Conservation (phyloP, 169 alveolate genomes). For the Plasmodium ovale region DNA sequence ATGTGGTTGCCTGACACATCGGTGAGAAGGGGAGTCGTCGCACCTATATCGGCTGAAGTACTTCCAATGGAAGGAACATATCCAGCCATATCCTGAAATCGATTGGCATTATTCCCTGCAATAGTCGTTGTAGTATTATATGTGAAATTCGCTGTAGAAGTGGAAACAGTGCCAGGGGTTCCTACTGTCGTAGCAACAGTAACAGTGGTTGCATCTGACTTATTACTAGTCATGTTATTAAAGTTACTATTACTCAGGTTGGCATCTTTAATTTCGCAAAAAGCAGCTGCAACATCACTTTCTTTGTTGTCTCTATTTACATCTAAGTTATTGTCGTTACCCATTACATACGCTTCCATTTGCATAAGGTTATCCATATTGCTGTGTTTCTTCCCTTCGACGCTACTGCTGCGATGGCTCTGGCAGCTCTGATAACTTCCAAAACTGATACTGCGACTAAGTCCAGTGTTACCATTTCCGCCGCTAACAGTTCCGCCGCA, state of each 20-base stretch:
- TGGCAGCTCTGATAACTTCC: too few species aligned
- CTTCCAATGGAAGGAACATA: background rate
- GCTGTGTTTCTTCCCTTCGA: too few species aligned
- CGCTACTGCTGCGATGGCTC: too few species aligned
- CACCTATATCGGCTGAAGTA: background rate
- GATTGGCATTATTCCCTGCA: background rate
- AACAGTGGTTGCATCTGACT: constrained; percentile 22
- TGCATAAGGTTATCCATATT: too few species aligned
- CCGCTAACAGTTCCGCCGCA: too few species aligned
- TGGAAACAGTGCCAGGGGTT: background rate
- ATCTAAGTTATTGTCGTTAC: background rate
- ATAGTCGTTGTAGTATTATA: background rate
- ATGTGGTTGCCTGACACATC: background rate
- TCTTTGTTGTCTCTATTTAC: background rate
- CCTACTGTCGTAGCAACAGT: background rate
- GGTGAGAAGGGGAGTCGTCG: background rate
- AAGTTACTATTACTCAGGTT: constrained; percentile 11
- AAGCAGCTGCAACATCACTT: constrained; percentile 3
- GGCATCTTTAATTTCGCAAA: constrained; percentile 28
- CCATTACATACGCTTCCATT: too few species aligned
- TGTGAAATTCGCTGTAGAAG: background rate
- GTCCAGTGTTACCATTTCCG: too few species aligned
- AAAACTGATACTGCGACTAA: too few species aligned
- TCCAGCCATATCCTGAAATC: background rate
- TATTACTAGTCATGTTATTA: constrained; percentile 36